Evolutionary conservation across 2,329 filamentous ascomycete genomes (phyloP), one percentile per base, ranked within the genome.

Genomic region (Nemania sp.): DNA sequence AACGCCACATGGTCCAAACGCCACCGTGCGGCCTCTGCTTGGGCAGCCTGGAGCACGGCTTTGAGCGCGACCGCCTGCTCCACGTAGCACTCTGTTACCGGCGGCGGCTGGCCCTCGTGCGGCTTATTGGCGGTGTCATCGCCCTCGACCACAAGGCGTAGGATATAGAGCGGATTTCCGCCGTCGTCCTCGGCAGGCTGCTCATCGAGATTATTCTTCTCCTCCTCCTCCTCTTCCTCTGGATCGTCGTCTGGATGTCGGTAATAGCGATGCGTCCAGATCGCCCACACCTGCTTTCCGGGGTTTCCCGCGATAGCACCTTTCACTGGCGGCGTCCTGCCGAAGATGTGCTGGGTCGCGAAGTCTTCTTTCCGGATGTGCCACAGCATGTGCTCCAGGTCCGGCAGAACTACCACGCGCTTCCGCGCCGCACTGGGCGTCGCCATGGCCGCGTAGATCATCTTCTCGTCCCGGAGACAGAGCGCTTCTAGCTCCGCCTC

Each of bases 361-460:
- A 59, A 62, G 9, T 62, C 59, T 24, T 52, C 60, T 28, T 61
- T 62, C 15, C 56, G 24, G 31, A 62, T 60, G 49, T 62, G 59
- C 58, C 56, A 62, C 5, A 62, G 49, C 56, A 61, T 62, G 11
- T 62, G 58, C 12, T 58, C 54, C 1, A 62, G 20, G 12, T 61
- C 48, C 2, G 58, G 54, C 14, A 62, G 39, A 9, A 62, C 47
- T 2, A 47, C 34, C 4, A 57, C 17, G 12, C 58, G 56, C 24
- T 46, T 57, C 15, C 24, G 39, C 5, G 19, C 23, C 14, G 15
- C 12, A 9, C 22, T 19, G 2, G 17, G 14, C 6, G 23, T 57
- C 28, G 33, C 39, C 46, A 61, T 52, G 0, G 59, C 56, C 8
- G 22, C 9, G 3, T 33, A 20, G 17, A 57, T 22, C 19, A 57